Conservation (phyloP, 2,329 filamentous ascomycete genomes). For the Pseudopithomyces maydicus region DNA sequence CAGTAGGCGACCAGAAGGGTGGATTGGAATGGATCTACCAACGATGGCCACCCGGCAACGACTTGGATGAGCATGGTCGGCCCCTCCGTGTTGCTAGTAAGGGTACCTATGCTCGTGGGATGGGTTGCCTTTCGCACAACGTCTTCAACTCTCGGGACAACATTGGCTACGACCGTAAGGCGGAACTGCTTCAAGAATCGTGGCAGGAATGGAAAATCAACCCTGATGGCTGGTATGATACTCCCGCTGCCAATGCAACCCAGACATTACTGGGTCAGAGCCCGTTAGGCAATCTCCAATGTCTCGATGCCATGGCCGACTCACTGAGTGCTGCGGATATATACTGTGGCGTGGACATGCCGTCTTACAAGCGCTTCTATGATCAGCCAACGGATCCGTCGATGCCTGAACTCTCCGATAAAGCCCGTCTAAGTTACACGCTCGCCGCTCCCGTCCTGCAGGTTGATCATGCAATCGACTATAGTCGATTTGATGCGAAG, state of each 20-base stretch:
- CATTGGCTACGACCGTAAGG: constrained; percentile 55
- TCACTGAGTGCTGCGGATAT: constrained; percentile 70
- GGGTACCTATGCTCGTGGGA: constrained; percentile 75
- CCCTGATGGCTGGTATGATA: constrained; percentile 57
- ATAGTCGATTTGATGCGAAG: constrained; percentile 45
- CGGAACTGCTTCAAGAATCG: constrained; percentile 67
- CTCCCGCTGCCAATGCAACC: constrained; percentile 42
- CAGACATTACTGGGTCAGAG: constrained; percentile 27
- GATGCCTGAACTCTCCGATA: constrained; percentile 61
- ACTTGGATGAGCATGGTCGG: constrained; percentile 70
- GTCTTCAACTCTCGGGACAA: constrained; percentile 48
- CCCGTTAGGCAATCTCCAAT: constrained; percentile 47
- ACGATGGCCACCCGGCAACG: constrained; percentile 73
- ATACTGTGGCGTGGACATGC: constrained; percentile 57
- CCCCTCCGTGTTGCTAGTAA: constrained; percentile 79
- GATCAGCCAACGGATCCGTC: constrained; percentile 66
- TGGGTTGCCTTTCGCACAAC: constrained; percentile 77
- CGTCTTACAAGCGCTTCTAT: constrained; percentile 31
- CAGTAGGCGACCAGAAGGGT: constrained; percentile 83
- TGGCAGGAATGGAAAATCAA: constrained; percentile 73
- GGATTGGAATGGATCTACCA: constrained; percentile 90
- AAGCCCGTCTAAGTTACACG: constrained; percentile 60
- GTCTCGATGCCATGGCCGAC: constrained; percentile 60
- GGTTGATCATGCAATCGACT: constrained; percentile 54
- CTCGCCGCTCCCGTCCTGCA: constrained; percentile 60